Base-by-base conservation (phyloP, 2,329 filamentous ascomycete genomes). In the Lecanicillium sp. region DNA sequence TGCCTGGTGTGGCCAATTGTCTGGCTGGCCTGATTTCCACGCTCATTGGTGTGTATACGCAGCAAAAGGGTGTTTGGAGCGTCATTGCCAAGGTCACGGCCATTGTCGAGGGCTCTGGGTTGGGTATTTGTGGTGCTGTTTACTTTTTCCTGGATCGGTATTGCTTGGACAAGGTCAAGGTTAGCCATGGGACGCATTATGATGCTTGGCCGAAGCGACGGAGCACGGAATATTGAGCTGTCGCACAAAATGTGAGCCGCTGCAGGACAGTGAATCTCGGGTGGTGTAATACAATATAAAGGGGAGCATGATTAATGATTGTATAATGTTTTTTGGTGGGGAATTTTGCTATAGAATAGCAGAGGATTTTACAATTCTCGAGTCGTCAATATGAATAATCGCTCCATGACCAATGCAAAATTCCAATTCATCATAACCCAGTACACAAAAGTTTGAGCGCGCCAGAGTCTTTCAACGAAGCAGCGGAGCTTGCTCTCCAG, bases 1-100 rank as follows among this genome's bases (percentile, higher is more conserved):
- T 72, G 43, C 63, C 62, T 1, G 55, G 60, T 0, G 46, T 62
- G 11, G 52, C 72, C 37, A 72, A 73, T 49, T 66, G 64, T 12
- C 45, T 68, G 12, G 70, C 68, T 5, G 72, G 71, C 2, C 45
- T 74, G 19, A 57, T 75, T 6, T 65, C 64, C 2, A 71, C 70
- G 1, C 45, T 75, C 5, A 58, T 71, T 4, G 65, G 65, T 45
- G 60, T 75, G 4, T 73, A 73, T 43, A 61, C 66, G 13, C 64
- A 67, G 37, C 62, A 70, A 38, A 48, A 54, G 9, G 66, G 68
- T 35, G 49, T 56, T 40, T 69, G 61, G 63, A 63, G 59, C 29
- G 54, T 66, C 27, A 68, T 65, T 15, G 65, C 62, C 35, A 48
- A 46, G 38, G 48, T 54, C 7, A 56, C 52, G 0, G 55, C 63